Percentiles rank a stretch among this genome's conserved stretches.
phyloP scores from a whole-genome alignment of 1,284 basidiomycete genomes.

The Moesziomyces antarcticus region DNA sequence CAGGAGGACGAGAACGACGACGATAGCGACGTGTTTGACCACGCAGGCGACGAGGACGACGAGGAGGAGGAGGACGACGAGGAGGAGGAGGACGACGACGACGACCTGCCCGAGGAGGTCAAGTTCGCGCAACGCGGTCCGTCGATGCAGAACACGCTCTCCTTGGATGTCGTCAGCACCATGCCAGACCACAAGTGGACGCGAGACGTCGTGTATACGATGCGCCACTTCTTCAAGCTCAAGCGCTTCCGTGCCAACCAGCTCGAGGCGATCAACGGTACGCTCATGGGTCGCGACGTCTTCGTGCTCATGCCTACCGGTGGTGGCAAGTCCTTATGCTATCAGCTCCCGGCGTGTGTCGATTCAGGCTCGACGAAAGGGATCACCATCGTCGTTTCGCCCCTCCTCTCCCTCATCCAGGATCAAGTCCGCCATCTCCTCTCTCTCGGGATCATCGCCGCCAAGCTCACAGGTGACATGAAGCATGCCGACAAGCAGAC shows the following conservation, averaged over 20 bases:
- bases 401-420: conserved; percentile 87
- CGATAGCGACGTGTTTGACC: conserved; percentile 13
- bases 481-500: conserved; percentile 66
- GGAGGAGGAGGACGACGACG: conserved; percentile 27
- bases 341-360: conserved; percentile 83
- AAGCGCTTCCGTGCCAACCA: conserved; percentile 83
- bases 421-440: conserved; percentile 86
- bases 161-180: conserved; percentile 1
- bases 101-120: conserved; percentile 21
- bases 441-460: conserved; percentile 77
- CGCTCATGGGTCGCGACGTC: conserved; percentile 83
- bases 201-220: conserved; percentile 74
- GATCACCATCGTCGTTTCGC: conserved; percentile 89
- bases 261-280: conserved; percentile 84
- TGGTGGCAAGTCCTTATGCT: conserved; percentile 82
- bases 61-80: conserved; percentile 11
- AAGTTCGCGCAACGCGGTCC: conserved; percentile 28
- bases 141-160: conserved; percentile 21
- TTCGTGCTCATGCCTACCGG: conserved; percentile 98
- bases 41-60: background rate
- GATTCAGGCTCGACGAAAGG: conserved; percentile 78
- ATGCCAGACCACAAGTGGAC: conserved; percentile 70
- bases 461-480: conserved; percentile 78
- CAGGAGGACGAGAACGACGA: conserved; percentile 1
- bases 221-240: conserved; percentile 78